Conservation (phyloP, 805 yeast genomes). For the Candida pini region DNA sequence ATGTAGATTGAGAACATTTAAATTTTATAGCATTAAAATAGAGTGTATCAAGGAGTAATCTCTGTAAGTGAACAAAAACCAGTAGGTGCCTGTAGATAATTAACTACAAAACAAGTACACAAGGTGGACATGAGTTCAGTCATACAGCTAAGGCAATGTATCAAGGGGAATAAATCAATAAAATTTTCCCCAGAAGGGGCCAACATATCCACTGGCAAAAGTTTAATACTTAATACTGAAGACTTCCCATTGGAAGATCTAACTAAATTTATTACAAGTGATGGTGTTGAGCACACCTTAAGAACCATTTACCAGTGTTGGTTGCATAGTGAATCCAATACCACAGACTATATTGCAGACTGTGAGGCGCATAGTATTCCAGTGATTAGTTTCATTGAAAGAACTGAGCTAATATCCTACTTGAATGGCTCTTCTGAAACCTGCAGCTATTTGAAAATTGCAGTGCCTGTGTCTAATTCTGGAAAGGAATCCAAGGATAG, state of each 20-base stretch:
- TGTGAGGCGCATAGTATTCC: conserved; percentile 60
- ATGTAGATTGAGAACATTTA: no score
- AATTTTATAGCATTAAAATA: no score
- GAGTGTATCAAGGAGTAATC: no score
- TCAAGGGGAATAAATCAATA: conserved; percentile 9
- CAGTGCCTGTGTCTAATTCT: not conserved
- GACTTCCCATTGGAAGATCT: conserved; percentile 17
- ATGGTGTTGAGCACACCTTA: conserved; percentile 35
- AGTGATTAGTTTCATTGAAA: conserved; percentile 76
- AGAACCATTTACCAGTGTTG: conserved; percentile 72
- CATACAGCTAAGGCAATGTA: conserved; percentile 12
- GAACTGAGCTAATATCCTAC: conserved; percentile 81
- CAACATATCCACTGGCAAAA: conserved; percentile 15
- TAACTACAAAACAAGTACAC: no score
- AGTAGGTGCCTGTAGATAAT: no score
- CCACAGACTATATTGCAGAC: conserved; percentile 74
- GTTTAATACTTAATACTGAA: conserved; percentile 12
- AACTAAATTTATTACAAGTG: conserved; percentile 56
- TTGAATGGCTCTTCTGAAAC: conserved; percentile 61
- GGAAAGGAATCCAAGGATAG: not conserved
- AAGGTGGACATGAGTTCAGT: no score
- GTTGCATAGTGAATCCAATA: conserved; percentile 64
- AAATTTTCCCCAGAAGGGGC: conserved; percentile 11
- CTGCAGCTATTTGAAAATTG: conserved; percentile 44
- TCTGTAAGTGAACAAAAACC: no score